These are phyloP conservation scores for Purshia tridentata DNA, from an alignment of 306 rosid species.

Conservation along the genomic window DNA sequence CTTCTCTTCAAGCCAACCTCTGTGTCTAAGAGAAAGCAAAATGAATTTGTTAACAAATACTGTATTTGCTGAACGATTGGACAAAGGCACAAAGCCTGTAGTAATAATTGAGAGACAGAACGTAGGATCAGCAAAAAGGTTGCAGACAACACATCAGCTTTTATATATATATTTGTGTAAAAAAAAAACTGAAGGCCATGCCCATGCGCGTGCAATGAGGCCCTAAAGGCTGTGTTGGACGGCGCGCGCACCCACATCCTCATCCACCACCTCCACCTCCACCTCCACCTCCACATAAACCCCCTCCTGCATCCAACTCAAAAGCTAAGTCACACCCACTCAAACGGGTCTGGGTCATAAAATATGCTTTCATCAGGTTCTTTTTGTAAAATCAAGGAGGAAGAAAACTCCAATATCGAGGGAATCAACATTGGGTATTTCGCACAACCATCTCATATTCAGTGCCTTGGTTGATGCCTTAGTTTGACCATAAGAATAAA, in stretches of 20 bases:
- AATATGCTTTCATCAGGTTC: not conserved
- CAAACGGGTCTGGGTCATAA: not conserved
- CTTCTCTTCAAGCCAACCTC: too few relatives aligned
- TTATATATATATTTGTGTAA: not conserved
- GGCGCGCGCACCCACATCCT: not conserved
- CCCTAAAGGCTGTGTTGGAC: not conserved
- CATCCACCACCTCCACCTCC: conserved; percentile 8
- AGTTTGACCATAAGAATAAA: too few relatives aligned
- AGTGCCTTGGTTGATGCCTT: too few relatives aligned
- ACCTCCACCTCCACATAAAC: not conserved
- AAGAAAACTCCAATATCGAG: too few relatives aligned
- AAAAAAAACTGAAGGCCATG: not conserved
- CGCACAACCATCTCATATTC: not conserved
- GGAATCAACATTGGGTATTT: not conserved
- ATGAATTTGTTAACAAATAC: too few relatives aligned
- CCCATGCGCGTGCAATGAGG: conserved; percentile 18
- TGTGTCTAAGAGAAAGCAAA: too few relatives aligned
- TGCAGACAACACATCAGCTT: not conserved
- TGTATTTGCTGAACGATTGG: too few relatives aligned
- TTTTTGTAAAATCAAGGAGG: too few relatives aligned
- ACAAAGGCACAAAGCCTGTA: too few relatives aligned
- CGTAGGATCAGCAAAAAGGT: too few relatives aligned
- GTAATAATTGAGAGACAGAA: too few relatives aligned
- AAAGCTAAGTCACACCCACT: not conserved
- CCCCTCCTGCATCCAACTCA: not conserved